Base-by-base conservation (phyloP, 2,329 filamentous ascomycete genomes). In the Grosmannia huntii region DNA sequence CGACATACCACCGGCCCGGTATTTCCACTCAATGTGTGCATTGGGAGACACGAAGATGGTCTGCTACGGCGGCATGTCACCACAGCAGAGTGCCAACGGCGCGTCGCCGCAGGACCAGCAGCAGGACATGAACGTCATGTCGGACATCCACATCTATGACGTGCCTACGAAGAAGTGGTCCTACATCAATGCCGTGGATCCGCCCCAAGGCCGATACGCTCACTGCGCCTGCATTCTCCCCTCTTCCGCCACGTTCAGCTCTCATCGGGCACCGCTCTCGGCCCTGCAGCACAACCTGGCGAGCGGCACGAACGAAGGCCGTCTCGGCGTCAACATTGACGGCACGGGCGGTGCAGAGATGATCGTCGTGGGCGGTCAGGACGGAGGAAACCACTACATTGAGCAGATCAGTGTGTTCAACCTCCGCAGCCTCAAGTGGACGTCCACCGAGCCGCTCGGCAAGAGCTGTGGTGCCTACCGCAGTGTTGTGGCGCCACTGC, bases 351-450 rank as follows among this genome's bases (percentile, higher is more conserved):
- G 94, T 36, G 90, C 94, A 1, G 92, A 99, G 70, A 96, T 99
- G 92, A 82, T 99, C 6, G 86, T 99, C 16, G 91, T 97, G 9
- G 94, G 94, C 60, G 94, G 94, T 0, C 94, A 99, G 71, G 94
- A 99, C 68, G 94, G 89, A 57, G 86, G 87, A n/a, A 99, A 99
- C 70, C 91, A 96, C 70, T 99, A 99, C 68, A 99, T 99, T 64
- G 92, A 99, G 71, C 90, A 99, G 71, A 95, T 99, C 63, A 97
- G 90, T 68, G 90, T 99, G 3, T 99, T 99, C 76, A 99, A 99
- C 67, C 76, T 99, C 28, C 83, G 94, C 54, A 96, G 90, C 69
- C 74, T 97, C 60, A 95, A 94, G 72, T 99, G 94, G 94, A 96
- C 90, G 1, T 89, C 88, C 21, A 96, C 90, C 1, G 89, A 89